Evolutionary conservation across 2,329 filamentous ascomycete genomes (phyloP), one percentile per base, ranked within the genome.

Genomic region (Trichoderma lentiforme): DNA sequence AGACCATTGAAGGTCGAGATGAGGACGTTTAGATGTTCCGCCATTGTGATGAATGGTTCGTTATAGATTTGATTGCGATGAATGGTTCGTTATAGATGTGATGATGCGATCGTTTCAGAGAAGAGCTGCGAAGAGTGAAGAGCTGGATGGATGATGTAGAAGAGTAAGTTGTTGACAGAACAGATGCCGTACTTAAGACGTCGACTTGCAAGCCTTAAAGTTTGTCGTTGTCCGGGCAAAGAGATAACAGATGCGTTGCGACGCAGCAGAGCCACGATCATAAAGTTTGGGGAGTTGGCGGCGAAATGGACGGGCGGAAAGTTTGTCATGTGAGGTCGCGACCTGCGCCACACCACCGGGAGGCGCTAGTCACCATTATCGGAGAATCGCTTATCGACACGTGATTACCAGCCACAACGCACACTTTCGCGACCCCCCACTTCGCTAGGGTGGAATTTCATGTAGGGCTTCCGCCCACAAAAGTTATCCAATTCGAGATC

Each of bases 1-100:
- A 97, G 87, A 74, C 95, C 95, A 8, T 91, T 87, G 78, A 98
- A 95, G 73, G 92, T 93, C 76, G 93, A 91, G 73, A 99, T 85
- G 72, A 98, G 89, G 74, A 98, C 86, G 82, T 97, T 97, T 79
- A 97, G 84, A 51, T 84, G 51, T 18, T 67, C 53, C 70, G 60
- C 70, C 75, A 69, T 39, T 21, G 32, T 47, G 47, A 56, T 63
- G 39, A 36, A 53, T 53, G 47, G n/a, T 53, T 53, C 3, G 9
- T 53, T 24, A 53, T 24, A 53, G 30, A 53, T n/a, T 21, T 21
- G 21, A 69, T 39, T 21, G 32, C 36, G 47, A 56, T 63, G 39
- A 36, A 53, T 53, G 47, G n/a, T 53, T 53, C 3, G 9, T 53
- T 24, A 53, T 24, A 53, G 30, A 53, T n/a, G 51, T 18, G 67